phyloP scores from a whole-genome alignment of 257 asterid species.

The Nicotiana undulata region DNA sequence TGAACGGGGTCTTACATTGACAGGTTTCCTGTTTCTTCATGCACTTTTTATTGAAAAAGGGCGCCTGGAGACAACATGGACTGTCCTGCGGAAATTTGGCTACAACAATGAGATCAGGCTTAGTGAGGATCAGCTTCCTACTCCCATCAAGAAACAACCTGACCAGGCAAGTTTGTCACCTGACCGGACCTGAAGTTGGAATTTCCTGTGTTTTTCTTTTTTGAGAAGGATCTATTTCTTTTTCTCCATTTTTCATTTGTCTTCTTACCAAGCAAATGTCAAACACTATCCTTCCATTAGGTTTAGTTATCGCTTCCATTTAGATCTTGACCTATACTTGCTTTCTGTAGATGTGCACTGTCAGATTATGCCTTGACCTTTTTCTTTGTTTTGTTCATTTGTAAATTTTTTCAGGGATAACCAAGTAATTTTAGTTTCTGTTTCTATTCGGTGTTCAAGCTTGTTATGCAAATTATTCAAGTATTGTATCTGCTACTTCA shows the following conservation, averaged over 20 bases:
- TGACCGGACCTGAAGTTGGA: slow-evolving; percentile 2
- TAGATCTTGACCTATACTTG: neutral
- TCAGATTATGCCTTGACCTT: neutral
- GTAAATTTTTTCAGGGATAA: neutral
- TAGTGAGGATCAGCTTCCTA: slow-evolving; percentile 77
- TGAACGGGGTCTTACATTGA: slow-evolving; percentile 86
- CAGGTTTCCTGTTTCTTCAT: slow-evolving; percentile 94
- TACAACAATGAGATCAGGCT: slow-evolving; percentile 92
- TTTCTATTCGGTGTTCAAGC: neutral
- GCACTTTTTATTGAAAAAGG: slow-evolving; percentile 95
- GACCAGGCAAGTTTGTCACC: slow-evolving; percentile 59
- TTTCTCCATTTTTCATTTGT: neutral
- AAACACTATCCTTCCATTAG: neutral
- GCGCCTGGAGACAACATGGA: slow-evolving; percentile 95
- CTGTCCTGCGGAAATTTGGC: slow-evolving; percentile 92
- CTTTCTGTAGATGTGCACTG: neutral
- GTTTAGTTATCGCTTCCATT: neutral
- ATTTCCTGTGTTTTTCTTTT: slow-evolving; percentile 2
- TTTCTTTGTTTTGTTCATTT: neutral
- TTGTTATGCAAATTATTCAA: neutral
- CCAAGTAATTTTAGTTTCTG: neutral
- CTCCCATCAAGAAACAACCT: slow-evolving; percentile 67
- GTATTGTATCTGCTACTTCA: too few species aligned
- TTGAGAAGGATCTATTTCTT: neutral
- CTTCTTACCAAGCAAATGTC: neutral